Evolutionary conservation across 768 basidiomycete species (phyloP).

Genomic region (Gelatoporia subvermispora): DNA sequence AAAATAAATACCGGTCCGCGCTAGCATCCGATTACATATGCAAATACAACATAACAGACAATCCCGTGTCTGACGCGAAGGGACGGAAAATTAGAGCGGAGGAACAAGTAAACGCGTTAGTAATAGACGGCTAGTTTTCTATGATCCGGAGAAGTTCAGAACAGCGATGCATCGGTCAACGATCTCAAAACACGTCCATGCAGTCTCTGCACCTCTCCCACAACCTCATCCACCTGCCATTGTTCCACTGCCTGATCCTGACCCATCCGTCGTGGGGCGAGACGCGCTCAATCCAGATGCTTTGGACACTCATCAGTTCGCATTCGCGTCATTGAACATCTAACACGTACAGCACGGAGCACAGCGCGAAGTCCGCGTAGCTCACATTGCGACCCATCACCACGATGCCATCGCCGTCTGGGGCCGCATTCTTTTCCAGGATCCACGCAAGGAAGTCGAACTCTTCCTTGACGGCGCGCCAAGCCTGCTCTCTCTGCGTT

Average conservation of each 20-base stretch:
- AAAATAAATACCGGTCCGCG: no score
- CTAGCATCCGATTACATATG: no score
- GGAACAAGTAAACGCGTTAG: no score
- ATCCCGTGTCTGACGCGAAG: no score
- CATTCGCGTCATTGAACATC: neutral
- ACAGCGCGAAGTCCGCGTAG: conserved; percentile 72
- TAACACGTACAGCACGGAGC: conserved; percentile 45
- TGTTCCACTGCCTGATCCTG: conserved; percentile 63
- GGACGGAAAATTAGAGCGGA: no score
- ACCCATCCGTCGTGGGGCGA: conserved; percentile 73
- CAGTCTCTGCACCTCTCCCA: conserved; percentile 57
- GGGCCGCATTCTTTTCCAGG: conserved; percentile 58
- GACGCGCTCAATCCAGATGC: conserved; percentile 68
- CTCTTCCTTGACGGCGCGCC: conserved; percentile 59
- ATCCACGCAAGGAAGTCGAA: conserved; percentile 61
- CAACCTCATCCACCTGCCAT: conserved; percentile 60
- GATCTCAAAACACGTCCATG: conserved; percentile 51
- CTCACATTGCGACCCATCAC: conserved; percentile 61
- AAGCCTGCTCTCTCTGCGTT: conserved; percentile 56
- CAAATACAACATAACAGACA: no score
- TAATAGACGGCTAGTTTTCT: no score
- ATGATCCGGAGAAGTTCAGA: no score
- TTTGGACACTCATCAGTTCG: neutral
- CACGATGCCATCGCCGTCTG: conserved; percentile 61
- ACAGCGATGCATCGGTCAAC: no score